Evolutionary conservation across 1,139 yeast genomes (phyloP), one percentile per base, ranked within the genome.

Genomic region (Candida gigantensis): DNA sequence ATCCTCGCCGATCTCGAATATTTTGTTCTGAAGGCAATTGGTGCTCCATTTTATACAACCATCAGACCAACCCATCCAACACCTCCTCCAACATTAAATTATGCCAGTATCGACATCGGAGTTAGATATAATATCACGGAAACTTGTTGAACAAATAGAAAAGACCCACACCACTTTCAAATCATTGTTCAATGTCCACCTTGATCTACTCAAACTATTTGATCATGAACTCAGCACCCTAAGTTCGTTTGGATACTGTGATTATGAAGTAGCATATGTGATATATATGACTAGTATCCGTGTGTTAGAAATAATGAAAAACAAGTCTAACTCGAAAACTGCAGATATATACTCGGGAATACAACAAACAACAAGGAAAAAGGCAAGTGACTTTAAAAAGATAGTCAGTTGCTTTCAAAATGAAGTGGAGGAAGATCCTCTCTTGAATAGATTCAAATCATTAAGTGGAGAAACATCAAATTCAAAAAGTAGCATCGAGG

Each of bases 251-350:
- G 65, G 65, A 1, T 62, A 60, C 41, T 69, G 76, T 48, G 76
- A 71, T 45, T 60, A 53, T 42, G 73, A 66, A 39, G 36, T 66
- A 36, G 68, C 70, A 2, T 65, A 55, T 40, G 54, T 68, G 2
- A 49, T 62, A 34, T 64, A 53, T 36, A 34, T 40, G 1, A 37
- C 55, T 5, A 49, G 57, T 3, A 34, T 32, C 11, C 40, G 30
- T 10, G 29, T 31, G 17, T 30, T 36, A 13, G 28, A 28, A 7
- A 23, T 25, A 11, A 40, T 42, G 16, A 48, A 51, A 25, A 47
- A 32, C 6, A 43, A 42, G 11, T 46, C 41, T 2, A 38, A 43
- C 6, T 37, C 40, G 8, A 53, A 51, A 13, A 46, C 51, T 14
- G 37, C 41, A 15, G 64, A 52, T 11, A 51, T 67, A 20, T 35